Base-by-base conservation (phyloP, 768 basidiomycete species). In the Mycena amicta region DNA sequence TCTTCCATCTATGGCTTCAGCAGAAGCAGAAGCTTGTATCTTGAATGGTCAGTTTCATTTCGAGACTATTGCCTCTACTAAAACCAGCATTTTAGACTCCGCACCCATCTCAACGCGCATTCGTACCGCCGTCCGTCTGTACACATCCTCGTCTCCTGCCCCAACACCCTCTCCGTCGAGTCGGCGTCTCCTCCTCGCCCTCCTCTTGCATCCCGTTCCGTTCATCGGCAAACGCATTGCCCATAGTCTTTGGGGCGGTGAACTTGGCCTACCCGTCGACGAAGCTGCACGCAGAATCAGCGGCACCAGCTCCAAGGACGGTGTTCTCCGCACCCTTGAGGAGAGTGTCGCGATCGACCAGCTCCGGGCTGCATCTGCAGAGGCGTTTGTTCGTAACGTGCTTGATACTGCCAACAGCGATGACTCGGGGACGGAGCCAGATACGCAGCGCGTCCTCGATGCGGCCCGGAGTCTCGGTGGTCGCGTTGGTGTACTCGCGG, bases 401-500 rank as follows among this genome's bases (percentile, higher is more conserved):
- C 66, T 66, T 8, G 57, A 51, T 8, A 39, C 27, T 37, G 56
- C 60, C n/a, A 66, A 68, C 33, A 50, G 70, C 50, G 64, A 70
- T 28, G 70, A 75, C 27, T 72, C 76, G 16, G 70, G 72, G 37
- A 79, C 79, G 61, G 77, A 80, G 69, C n/a, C n/a, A n/a, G n/a
- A n/a, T n/a, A n/a, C n/a, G n/a, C 69, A 72, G 52, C 73, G 71
- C 29, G 85, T 85, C 0, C 69, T 90, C 37, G 81, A 82, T 5
- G 83, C 83, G 25, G 86, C 87, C 22, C 78, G 77, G 46, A 83
- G 85, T 53, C 79, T 92, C 5, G 88, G 89, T 2, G 89, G 88
- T 1, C 66, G 70, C 12, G 78, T 84, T 0, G 79, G 78, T 3
- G 72, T 78, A 53, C 74, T 92, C 16, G 88, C 82, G 0, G 74